Evolutionary conservation across 106 monocot species (phyloP).

Genomic region (Acanthochlamys bracteata): DNA sequence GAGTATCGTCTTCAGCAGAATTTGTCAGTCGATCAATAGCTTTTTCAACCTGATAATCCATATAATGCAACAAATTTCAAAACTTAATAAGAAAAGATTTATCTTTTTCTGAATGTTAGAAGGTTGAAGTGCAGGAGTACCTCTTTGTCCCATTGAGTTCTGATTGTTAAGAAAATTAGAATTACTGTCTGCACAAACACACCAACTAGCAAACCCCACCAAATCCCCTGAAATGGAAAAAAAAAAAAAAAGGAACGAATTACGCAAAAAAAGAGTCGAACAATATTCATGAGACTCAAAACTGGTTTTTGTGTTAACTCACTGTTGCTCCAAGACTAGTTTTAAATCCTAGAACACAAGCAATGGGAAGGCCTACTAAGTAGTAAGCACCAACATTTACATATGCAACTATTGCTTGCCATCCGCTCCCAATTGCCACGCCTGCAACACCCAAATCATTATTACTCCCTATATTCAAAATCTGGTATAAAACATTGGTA

Average conservation of each 20-base stretch:
- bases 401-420: too few species aligned
- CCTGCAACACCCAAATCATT: too few species aligned
- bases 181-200: slow-evolving; percentile 53
- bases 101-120: not conserved
- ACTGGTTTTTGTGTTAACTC: too few species aligned
- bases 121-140: slow-evolving; percentile 6
- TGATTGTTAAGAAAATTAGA: slow-evolving; percentile 49
- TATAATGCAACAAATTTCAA: too few species aligned
- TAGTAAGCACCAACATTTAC: too few species aligned
- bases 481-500: not conserved
- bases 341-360: too few species aligned
- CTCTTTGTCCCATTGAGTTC: slow-evolving; percentile 68
- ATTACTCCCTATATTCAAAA: not conserved
- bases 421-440: too few species aligned
- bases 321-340: too few species aligned
- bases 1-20: slow-evolving; percentile 15
- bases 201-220: slow-evolving; percentile 81
- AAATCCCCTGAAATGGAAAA: slow-evolving; percentile 44
- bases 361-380: too few species aligned
- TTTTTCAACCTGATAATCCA: slow-evolving; percentile 39
- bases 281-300: too few species aligned
- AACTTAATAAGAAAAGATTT: not conserved
- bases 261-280: too few species aligned
- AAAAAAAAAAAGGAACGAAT: too few species aligned
- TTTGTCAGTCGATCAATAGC: slow-evolving; percentile 34